Percentiles rank a stretch among this genome's conserved stretches.
phyloP scores from a whole-genome alignment of 768 basidiomycete species.

The Pilatotrama ljubarskyi region DNA sequence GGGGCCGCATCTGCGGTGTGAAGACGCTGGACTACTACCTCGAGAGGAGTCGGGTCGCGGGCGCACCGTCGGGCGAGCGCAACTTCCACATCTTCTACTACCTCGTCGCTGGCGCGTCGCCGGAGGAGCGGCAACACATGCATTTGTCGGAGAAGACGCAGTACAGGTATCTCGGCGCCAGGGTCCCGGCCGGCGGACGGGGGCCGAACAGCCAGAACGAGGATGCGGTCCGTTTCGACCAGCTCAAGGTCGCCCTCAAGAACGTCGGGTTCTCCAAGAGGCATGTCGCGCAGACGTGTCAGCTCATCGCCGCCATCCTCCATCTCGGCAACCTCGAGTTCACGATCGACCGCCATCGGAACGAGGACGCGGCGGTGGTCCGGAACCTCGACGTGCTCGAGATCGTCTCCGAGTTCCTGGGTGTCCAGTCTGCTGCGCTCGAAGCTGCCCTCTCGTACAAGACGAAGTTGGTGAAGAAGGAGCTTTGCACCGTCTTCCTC shows the following conservation, averaged over 20 bases:
- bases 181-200: conserved; percentile 30
- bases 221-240: conserved; percentile 87
- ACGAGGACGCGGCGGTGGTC: conserved; percentile 92
- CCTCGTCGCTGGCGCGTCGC: conserved; percentile 84
- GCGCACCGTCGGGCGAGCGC: conserved; percentile 85
- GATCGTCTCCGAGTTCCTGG: conserved; percentile 89
- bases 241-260: conserved; percentile 93
- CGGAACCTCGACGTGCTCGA: conserved; percentile 81
- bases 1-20: conserved; percentile 82
- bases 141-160: conserved; percentile 77
- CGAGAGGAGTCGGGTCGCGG: conserved; percentile 86
- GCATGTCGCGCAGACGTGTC: conserved; percentile 93
- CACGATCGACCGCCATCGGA: conserved; percentile 74
- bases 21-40: conserved; percentile 98
- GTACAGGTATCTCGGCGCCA: conserved; percentile 81
- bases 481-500: conserved; percentile 95
- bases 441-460: conserved; percentile 87
- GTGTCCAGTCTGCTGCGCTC: conserved; percentile 68
- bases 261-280: conserved; percentile 91
- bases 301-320: conserved; percentile 91
- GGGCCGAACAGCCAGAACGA: conserved; percentile 60
- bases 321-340: conserved; percentile 97
- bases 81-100: conserved; percentile 99
- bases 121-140: conserved; percentile 87
- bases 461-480: conserved; percentile 91